A percentile compares a stretch with the other conserved stretches of the same genome.
Conservation (phyloP, 2,329 filamentous ascomycete species). For the Aureobasidium mangrovei region DNA sequence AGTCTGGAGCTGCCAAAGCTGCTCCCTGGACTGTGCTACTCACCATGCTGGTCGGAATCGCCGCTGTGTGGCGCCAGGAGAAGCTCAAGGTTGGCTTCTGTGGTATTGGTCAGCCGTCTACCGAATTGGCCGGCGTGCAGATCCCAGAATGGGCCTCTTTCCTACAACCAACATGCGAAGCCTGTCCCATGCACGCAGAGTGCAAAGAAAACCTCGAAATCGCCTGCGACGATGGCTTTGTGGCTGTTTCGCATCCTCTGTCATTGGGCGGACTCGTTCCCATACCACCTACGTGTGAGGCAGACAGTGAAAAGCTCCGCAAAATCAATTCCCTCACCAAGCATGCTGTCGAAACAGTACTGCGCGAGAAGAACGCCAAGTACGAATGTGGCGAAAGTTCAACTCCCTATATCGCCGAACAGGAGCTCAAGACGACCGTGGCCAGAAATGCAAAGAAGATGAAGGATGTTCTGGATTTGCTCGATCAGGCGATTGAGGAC, state of each 20-base stretch:
- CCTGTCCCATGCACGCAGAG: slow-evolving; percentile 81
- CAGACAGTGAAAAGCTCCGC: slow-evolving; percentile 84
- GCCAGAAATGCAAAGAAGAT: slow-evolving; percentile 71
- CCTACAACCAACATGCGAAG: slow-evolving; percentile 74
- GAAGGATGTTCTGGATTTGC: slow-evolving; percentile 86
- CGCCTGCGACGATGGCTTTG: slow-evolving; percentile 77
- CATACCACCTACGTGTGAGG: slow-evolving; percentile 83
- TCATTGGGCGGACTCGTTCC: slow-evolving; percentile 73
- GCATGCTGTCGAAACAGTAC: slow-evolving; percentile 67
- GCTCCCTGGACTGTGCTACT: slow-evolving; percentile 64
- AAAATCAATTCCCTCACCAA: slow-evolving; percentile 82
- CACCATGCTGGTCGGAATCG: slow-evolving; percentile 63
- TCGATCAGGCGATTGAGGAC: slow-evolving; percentile 64
- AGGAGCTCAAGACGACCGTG: slow-evolving; percentile 69
- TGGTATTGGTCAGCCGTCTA: slow-evolving; percentile 61
- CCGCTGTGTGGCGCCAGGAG: slow-evolving; percentile 81
- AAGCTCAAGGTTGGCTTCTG: slow-evolving; percentile 96
- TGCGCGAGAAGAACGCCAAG: slow-evolving; percentile 75
- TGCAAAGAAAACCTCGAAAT: slow-evolving; percentile 73
- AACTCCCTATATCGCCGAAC: slow-evolving; percentile 57
- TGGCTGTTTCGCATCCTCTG: slow-evolving; percentile 75
- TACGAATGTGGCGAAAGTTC: slow-evolving; percentile 77
- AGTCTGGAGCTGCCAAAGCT: slow-evolving; percentile 43
- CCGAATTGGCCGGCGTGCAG: slow-evolving; percentile 49
- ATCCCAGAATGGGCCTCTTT: slow-evolving; percentile 66